phyloP scores from a whole-genome alignment of 148 eudicot species.

The Hydrangea macrophylla region DNA sequence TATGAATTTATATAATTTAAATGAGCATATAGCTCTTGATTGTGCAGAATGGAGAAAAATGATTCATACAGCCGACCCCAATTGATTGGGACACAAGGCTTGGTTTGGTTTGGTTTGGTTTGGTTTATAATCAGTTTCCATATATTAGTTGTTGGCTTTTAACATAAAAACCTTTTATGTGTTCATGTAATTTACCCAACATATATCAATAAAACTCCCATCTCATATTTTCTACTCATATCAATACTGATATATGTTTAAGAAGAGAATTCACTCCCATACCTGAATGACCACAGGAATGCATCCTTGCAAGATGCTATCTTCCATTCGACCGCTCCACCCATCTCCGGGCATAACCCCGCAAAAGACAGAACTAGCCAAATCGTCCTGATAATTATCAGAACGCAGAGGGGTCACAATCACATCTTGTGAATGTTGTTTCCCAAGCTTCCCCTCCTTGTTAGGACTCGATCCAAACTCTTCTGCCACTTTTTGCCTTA shows the following conservation, averaged over 20 bases:
- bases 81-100: too few relatives aligned
- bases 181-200: too few relatives aligned
- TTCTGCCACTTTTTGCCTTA: slow-evolving; percentile 80
- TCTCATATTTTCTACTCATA: too few relatives aligned
- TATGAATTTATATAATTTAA: too few relatives aligned
- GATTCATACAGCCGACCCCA: too few relatives aligned
- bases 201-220: too few relatives aligned
- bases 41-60: too few relatives aligned
- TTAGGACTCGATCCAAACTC: slow-evolving; percentile 82
- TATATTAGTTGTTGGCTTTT: too few relatives aligned
- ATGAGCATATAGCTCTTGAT: too few relatives aligned
- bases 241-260: slow-evolving; percentile 1
- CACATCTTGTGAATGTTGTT: slow-evolving; percentile 78
- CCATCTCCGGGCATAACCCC: slow-evolving; percentile 99
- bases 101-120: too few relatives aligned
- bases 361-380: slow-evolving; percentile 84
- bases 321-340: slow-evolving; percentile 99
- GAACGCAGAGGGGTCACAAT: slow-evolving; percentile 77
- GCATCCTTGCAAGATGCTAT: slow-evolving; percentile 93
- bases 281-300: slow-evolving; percentile 98
- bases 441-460: slow-evolving; percentile 85
- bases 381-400: slow-evolving; percentile 52
- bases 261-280: slow-evolving; percentile 5
- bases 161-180: too few relatives aligned
- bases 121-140: too few relatives aligned